A percentile compares a stretch with the other conserved stretches of the same genome.
Evolutionary conservation across 2,329 filamentous ascomycete genomes (phyloP).

Genomic region (Ascochyta koolunga): DNA sequence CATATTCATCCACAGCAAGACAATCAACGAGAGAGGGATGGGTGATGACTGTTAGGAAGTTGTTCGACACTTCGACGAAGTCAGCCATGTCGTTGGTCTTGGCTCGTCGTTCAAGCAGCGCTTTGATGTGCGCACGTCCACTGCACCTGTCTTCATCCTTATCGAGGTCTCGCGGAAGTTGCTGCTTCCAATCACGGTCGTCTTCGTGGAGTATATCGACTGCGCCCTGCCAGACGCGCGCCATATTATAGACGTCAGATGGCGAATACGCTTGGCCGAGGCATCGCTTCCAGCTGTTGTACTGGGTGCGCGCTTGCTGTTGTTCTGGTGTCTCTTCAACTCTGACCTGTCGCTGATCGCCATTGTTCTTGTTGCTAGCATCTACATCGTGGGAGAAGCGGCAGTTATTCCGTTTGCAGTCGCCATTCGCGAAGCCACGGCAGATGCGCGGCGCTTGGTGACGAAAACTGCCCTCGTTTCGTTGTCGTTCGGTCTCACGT

Average conservation of each 20-base stretch:
- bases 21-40: conserved; percentile 44
- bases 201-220: conserved; percentile 34
- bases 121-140: conserved; percentile 38
- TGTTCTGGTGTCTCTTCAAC: conserved; percentile 30
- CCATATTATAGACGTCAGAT: conserved; percentile 23
- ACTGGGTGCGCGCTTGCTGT: conserved; percentile 27
- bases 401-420: not conserved
- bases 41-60: conserved; percentile 39
- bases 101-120: conserved; percentile 11
- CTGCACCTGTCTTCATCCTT: conserved; percentile 29
- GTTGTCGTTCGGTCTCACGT: not conserved
- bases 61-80: conserved; percentile 6
- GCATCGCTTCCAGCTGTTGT: conserved; percentile 36
- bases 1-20: conserved; percentile 43
- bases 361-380: not conserved
- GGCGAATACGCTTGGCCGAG: conserved; percentile 25
- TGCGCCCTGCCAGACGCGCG: conserved; percentile 38
- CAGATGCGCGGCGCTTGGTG: not conserved
- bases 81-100: not conserved
- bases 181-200: conserved; percentile 41
- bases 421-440: not conserved
- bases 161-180: conserved; percentile 41
- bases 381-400: not conserved
- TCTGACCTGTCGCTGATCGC: not conserved
- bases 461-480: not conserved